A percentile compares a stretch with the other conserved stretches of the same genome.
These are phyloP conservation scores for Paraconiothyrium brasiliense DNA, from an alignment of 2,329 filamentous ascomycete genomes.

Conservation along the genomic window DNA sequence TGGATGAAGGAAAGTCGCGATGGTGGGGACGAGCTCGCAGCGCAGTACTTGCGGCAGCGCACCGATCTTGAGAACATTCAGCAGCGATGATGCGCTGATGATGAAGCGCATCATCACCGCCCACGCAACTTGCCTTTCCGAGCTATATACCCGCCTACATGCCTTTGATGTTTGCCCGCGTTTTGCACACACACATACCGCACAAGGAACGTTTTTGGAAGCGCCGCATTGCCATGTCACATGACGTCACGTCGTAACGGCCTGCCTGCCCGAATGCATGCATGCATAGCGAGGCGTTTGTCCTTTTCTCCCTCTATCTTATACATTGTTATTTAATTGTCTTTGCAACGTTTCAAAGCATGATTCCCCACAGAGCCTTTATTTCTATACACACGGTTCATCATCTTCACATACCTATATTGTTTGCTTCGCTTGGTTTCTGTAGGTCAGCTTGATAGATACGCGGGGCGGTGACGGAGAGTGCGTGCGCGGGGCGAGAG, in stretches of 20 bases:
- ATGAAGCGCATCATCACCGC: conserved; percentile 10
- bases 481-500: neutral
- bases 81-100: conserved; percentile 42
- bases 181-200: conserved; percentile 1
- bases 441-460: neutral
- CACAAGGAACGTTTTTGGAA: neutral
- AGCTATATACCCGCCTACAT: conserved; percentile 14
- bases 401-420: neutral
- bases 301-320: conserved; percentile 11
- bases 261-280: conserved; percentile 18
- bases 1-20: conserved; percentile 93
- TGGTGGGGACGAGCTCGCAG: conserved; percentile 87
- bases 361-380: conserved; percentile 29
- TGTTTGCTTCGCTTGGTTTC: neutral
- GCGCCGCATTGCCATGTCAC: conserved; percentile 24
- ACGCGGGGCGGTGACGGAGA: neutral
- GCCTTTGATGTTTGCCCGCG: conserved; percentile 3
- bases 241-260: conserved; percentile 20
- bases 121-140: conserved; percentile 16
- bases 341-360: conserved; percentile 21
- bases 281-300: conserved; percentile 44
- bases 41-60: conserved; percentile 79
- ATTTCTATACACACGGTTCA: conserved; percentile 15
- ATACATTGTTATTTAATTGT: neutral
- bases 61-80: conserved; percentile 69